These are phyloP conservation scores for Dryas drummondii DNA, from an alignment of 306 rosid species.

Conservation along the genomic window DNA sequence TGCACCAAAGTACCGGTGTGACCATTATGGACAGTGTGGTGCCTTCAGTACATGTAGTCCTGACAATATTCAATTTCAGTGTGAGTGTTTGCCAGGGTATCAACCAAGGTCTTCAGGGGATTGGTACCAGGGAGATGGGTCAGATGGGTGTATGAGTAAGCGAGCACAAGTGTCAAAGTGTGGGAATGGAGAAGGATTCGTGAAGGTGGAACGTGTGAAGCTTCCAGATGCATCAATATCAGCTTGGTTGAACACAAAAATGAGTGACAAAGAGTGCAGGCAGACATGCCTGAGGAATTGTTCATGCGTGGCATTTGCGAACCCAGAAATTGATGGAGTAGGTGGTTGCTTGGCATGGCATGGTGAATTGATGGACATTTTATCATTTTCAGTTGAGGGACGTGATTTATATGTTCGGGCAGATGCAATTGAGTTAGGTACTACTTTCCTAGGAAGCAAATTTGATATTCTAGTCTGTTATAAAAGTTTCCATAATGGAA, in stretches of 20 bases:
- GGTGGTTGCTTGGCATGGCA: conserved; percentile 51
- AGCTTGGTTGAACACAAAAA: conserved; percentile 17
- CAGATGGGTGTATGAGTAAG: conserved; percentile 54
- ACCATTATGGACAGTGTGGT: conserved; percentile 45
- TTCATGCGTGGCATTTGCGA: conserved; percentile 48
- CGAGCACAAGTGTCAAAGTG: conserved; percentile 22
- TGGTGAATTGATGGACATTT: conserved; percentile 44
- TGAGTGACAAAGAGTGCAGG: conserved; percentile 32
- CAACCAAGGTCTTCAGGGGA: conserved; percentile 34
- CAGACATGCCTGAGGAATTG: conserved; percentile 45
- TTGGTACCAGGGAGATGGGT: conserved; percentile 42
- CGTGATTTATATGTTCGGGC: conserved; percentile 46
- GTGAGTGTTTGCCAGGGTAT: conserved; percentile 54
- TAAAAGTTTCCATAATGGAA: too few species aligned
- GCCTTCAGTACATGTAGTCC: conserved; percentile 47
- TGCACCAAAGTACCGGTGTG: conserved; percentile 36
- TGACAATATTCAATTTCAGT: conserved; percentile 27
- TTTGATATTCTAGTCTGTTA: too few species aligned
- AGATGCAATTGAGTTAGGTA: conserved; percentile 25
- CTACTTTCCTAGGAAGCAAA: neutral
- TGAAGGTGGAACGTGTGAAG: conserved; percentile 34
- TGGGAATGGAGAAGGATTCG: conserved; percentile 51
- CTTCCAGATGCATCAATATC: conserved; percentile 40
- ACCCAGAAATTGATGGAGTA: conserved; percentile 17
- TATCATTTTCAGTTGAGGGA: conserved; percentile 30